Evolutionary conservation across 768 basidiomycete genomes (phyloP).

Genomic region (Clitopilus hobsonii): DNA sequence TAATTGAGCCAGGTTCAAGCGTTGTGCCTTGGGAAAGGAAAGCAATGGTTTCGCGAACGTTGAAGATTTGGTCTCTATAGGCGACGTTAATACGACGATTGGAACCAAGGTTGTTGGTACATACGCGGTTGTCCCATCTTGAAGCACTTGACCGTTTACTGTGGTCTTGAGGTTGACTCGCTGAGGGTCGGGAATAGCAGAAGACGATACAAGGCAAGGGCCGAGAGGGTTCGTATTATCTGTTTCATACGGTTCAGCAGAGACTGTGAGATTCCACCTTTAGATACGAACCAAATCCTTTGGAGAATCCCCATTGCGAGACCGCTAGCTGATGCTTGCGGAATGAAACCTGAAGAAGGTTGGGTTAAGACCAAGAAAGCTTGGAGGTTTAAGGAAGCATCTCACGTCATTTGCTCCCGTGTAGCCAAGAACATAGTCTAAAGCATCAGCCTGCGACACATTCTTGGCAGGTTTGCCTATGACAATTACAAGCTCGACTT

Average conservation of each 20-base stretch:
- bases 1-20: slow-evolving; percentile 74
- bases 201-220: slow-evolving; percentile 71
- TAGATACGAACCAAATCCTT: slow-evolving; percentile 61
- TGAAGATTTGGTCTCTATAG: slow-evolving; percentile 76
- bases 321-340: slow-evolving; percentile 76
- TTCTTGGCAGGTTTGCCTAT: slow-evolving; percentile 80
- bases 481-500: slow-evolving; percentile 77
- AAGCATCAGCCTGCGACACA: slow-evolving; percentile 73
- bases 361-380: background rate
- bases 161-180: slow-evolving; percentile 54
- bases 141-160: slow-evolving; percentile 64
- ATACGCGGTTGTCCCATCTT: slow-evolving; percentile 78
- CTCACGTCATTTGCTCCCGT: slow-evolving; percentile 74
- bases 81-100: background rate
- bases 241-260: slow-evolving; percentile 13
- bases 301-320: slow-evolving; percentile 86
- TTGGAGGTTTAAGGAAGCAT: slow-evolving; percentile 4
- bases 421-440: slow-evolving; percentile 85
- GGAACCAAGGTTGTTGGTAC: slow-evolving; percentile 13
- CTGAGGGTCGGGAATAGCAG: slow-evolving; percentile 62
- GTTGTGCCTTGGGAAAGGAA: slow-evolving; percentile 85
- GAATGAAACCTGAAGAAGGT: slow-evolving; percentile 60
- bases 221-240: slow-evolving; percentile 75
- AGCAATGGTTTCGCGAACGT: slow-evolving; percentile 67
- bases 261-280: too few species aligned